phyloP scores from a whole-genome alignment of 129 eudicot genomes.

The Rutidosis leptorrhynchoides region DNA sequence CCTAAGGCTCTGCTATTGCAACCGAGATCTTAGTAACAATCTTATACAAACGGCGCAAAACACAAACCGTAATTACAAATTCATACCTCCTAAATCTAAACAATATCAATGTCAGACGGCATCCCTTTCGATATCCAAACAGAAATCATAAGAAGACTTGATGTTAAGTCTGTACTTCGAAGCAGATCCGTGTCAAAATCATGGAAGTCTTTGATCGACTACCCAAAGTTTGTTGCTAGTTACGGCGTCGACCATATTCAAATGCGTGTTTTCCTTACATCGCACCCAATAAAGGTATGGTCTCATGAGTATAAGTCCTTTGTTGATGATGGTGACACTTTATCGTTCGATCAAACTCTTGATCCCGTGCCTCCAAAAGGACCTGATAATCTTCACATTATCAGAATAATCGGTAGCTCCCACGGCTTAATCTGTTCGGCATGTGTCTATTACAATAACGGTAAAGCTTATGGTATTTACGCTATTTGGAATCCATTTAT shows the following conservation, averaged over 20 bases:
- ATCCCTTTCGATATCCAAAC: background rate
- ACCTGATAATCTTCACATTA: background rate
- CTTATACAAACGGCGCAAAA: too few species aligned
- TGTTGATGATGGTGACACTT: background rate
- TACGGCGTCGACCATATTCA: background rate
- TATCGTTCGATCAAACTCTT: background rate
- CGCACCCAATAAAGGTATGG: too few species aligned
- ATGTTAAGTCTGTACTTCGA: background rate
- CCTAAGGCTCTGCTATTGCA: too few species aligned
- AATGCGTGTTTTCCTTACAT: too few species aligned
- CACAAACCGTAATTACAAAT: too few species aligned
- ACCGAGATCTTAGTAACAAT: too few species aligned
- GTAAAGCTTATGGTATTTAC: background rate
- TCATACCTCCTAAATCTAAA: too few species aligned
- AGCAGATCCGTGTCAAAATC: background rate
- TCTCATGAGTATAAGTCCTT: background rate
- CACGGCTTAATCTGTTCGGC: background rate
- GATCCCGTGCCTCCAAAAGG: background rate
- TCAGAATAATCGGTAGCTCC: background rate
- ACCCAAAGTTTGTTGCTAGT: background rate
- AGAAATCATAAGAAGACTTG: background rate
- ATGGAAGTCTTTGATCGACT: constrained; percentile 6
- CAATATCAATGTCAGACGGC: too few species aligned
- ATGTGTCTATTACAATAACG: background rate
- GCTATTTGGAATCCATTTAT: background rate